phyloP scores from a whole-genome alignment of 2,329 filamentous ascomycete genomes.

The Sporothrix luriei region DNA sequence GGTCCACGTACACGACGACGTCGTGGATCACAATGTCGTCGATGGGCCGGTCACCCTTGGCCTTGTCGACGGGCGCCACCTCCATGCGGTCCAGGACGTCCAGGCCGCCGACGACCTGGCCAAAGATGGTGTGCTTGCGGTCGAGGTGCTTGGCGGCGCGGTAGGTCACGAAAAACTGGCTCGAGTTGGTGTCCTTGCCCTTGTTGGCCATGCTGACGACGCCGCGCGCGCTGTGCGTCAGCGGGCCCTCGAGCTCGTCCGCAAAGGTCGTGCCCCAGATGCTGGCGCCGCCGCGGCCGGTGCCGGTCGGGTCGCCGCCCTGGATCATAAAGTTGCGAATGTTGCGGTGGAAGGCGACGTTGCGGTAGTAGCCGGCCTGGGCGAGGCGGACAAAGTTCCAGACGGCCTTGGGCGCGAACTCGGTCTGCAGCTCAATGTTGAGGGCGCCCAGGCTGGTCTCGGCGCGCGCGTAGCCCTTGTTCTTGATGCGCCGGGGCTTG shows the following conservation, averaged over 20 bases:
- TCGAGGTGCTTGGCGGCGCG: conserved; percentile 82
- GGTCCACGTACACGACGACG: conserved; percentile 85
- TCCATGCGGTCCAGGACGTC: conserved; percentile 77
- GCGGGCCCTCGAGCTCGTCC: conserved; percentile 88
- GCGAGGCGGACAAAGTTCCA: conserved; percentile 94
- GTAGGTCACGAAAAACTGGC: conserved; percentile 94
- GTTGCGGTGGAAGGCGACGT: conserved; percentile 85
- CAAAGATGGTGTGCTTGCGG: conserved; percentile 96
- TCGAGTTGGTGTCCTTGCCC: conserved; percentile 95
- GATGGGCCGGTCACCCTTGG: conserved; percentile 73
- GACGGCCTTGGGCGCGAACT: conserved; percentile 87
- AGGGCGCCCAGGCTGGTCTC: conserved; percentile 82
- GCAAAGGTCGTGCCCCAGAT: conserved; percentile 94
- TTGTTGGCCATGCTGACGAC: conserved; percentile 96
- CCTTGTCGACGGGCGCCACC: conserved; percentile 72
- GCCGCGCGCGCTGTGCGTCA: conserved; percentile 80
- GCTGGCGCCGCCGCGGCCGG: conserved; percentile 83
- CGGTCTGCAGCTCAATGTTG: conserved; percentile 86
- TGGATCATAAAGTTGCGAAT: conserved; percentile 98
- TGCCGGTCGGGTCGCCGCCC: conserved; percentile 90
- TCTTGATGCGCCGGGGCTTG: conserved; percentile 83
- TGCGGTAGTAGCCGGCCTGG: conserved; percentile 86
- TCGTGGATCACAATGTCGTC: conserved; percentile 80
- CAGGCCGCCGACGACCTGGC: conserved; percentile 74
- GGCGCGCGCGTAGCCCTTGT: conserved; percentile 88